Evolutionary conservation across 1,139 yeast genomes (phyloP).

Genomic region (Magnusiomyces clavatus): DNA sequence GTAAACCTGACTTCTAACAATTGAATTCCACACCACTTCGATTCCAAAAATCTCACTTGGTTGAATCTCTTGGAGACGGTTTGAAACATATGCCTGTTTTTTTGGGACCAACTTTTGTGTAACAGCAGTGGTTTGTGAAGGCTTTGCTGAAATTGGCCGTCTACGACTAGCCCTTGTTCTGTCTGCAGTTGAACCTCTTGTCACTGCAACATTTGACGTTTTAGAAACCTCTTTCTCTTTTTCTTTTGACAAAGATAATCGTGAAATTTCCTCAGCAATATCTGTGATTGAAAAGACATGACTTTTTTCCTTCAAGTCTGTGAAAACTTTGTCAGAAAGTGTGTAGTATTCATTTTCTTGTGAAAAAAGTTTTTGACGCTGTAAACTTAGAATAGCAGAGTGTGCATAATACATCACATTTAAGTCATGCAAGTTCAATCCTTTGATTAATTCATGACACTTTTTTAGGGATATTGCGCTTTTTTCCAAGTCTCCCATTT

Average conservation of each 20-base stretch:
- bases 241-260: slow-evolving; percentile 7
- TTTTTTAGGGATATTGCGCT: slow-evolving; percentile 19
- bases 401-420: slow-evolving; percentile 20
- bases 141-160: too few species aligned
- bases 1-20: slow-evolving; percentile 20
- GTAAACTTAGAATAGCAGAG: slow-evolving; percentile 22
- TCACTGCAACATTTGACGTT: too few species aligned
- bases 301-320: slow-evolving; percentile 15
- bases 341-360: slow-evolving; percentile 23
- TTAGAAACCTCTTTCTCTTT: too few species aligned
- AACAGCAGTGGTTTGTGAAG: too few species aligned
- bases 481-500: slow-evolving; percentile 19
- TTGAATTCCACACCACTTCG: slow-evolving; percentile 19
- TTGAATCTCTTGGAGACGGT: neutral
- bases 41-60: slow-evolving; percentile 16
- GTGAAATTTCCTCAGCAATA: slow-evolving; percentile 15
- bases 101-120: too few species aligned
- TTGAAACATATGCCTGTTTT: too few species aligned
- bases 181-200: too few species aligned
- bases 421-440: slow-evolving; percentile 18
- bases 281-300: slow-evolving; percentile 14
- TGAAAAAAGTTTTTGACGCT: slow-evolving; percentile 18
- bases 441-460: slow-evolving; percentile 21
- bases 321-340: slow-evolving; percentile 19
- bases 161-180: too few species aligned